Percentiles rank a stretch among this genome's conserved stretches.
Evolutionary conservation across 139 green algal genomes (phyloP).

Genomic region (Chlorella sp.): DNA sequence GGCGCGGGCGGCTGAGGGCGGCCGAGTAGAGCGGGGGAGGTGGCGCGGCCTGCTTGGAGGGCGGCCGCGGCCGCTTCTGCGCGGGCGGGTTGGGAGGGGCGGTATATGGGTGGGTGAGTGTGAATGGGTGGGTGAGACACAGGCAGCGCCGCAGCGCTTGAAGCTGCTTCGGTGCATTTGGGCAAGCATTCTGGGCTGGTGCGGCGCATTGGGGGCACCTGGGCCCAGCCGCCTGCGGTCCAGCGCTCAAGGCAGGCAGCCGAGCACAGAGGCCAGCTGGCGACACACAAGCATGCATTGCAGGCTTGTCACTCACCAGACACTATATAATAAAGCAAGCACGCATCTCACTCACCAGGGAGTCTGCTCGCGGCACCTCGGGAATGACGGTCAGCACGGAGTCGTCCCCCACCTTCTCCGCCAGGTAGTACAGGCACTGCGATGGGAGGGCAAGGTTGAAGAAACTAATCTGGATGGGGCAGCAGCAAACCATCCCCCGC

Average conservation of each 20-base stretch:
- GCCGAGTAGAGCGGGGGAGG: background rate
- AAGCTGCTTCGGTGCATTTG: no score
- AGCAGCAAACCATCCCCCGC: conserved; percentile 14
- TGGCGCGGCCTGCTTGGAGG: background rate
- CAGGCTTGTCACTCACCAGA: no score
- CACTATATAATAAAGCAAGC: no score
- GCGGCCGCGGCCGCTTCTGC: background rate
- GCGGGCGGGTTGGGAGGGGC: background rate
- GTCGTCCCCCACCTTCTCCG: conserved; percentile 29
- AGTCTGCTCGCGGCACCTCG: background rate
- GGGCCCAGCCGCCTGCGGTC: no score
- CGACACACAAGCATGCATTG: no score
- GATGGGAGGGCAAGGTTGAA: background rate
- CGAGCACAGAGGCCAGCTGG: no score
- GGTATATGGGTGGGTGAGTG: background rate
- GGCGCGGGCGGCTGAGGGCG: background rate
- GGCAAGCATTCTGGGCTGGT: no score
- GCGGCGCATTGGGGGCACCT: no score
- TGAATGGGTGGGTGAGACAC: background rate
- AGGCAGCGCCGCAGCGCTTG: no score
- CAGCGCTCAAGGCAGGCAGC: no score
- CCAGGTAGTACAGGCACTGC: conserved; percentile 30
- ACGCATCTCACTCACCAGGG: background rate
- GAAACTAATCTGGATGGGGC: no score
- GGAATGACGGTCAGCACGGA: background rate